These are phyloP conservation scores for Vigna unguiculata DNA, from an alignment of 306 rosid species.

Conservation along the genomic window DNA sequence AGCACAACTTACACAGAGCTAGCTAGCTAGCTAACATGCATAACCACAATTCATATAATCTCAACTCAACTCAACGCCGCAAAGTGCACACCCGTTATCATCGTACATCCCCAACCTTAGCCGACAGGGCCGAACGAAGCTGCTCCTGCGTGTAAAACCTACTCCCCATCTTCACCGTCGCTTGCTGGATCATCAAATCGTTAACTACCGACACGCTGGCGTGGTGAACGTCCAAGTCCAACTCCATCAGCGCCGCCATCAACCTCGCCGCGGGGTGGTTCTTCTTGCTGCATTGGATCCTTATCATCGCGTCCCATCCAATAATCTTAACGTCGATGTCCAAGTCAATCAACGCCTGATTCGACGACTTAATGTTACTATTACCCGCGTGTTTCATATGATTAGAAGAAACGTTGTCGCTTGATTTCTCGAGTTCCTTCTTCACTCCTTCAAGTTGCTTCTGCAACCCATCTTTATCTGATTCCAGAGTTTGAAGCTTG, in stretches of 20 bases:
- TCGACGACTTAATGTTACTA: slow-evolving; percentile 13
- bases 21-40: slow-evolving; percentile 17
- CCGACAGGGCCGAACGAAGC: slow-evolving; percentile 68
- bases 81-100: slow-evolving; percentile 28
- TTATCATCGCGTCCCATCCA: slow-evolving; percentile 94
- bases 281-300: slow-evolving; percentile 83
- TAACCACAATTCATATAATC: not conserved
- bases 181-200: slow-evolving; percentile 94
- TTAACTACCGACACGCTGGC: slow-evolving; percentile 93
- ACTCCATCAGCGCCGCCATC: slow-evolving; percentile 88
- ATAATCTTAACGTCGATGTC: slow-evolving; percentile 92
- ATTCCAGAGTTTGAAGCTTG: slow-evolving; percentile 68
- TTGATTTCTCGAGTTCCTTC: slow-evolving; percentile 57
- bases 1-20: slow-evolving; percentile 30
- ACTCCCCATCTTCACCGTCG: slow-evolving; percentile 92
- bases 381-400: not conserved
- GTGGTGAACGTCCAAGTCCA: slow-evolving; percentile 91
- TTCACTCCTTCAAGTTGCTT: slow-evolving; percentile 67
- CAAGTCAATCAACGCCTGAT: slow-evolving; percentile 52
- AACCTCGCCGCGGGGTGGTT: slow-evolving; percentile 91
- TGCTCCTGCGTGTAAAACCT: slow-evolving; percentile 89
- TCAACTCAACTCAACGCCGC: not conserved
- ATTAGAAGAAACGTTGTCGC: slow-evolving; percentile 29
- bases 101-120: slow-evolving; percentile 66
- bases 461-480: slow-evolving; percentile 70